Percentiles rank a stretch among this genome's conserved stretches.
These are phyloP conservation scores for Fomitopsis schrenkii DNA, from an alignment of 1,284 basidiomycete genomes.

Conservation along the genomic window DNA sequence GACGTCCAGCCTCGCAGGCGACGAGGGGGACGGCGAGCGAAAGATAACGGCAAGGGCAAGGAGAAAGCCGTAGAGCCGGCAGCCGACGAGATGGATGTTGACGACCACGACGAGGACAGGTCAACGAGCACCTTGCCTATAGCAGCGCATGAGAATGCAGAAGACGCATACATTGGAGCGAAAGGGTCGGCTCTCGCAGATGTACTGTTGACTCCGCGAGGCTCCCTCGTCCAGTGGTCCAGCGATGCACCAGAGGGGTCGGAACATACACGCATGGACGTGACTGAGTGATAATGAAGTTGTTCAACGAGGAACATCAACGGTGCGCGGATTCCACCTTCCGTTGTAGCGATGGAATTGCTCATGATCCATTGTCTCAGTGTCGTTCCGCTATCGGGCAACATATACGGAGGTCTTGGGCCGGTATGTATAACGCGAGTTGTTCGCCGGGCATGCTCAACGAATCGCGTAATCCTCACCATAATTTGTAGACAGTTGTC, in stretches of 20 bases:
- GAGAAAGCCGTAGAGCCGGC: conserved; percentile 7
- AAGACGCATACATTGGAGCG: no score
- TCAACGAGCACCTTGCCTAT: not conserved
- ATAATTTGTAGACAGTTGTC: not conserved
- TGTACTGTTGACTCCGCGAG: not conserved
- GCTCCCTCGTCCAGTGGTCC: not conserved
- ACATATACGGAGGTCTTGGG: not conserved
- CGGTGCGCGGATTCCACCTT: not conserved
- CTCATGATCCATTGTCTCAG: no score
- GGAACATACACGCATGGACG: not conserved
- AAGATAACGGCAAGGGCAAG: conserved; percentile 4
- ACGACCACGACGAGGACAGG: not conserved
- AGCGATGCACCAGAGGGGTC: not conserved
- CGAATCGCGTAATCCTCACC: not conserved
- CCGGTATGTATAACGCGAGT: not conserved
- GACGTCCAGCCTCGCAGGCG: not conserved
- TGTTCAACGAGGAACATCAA: not conserved
- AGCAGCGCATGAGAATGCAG: not conserved
- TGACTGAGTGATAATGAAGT: not conserved
- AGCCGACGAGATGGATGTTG: conserved; percentile 1
- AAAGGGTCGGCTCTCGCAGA: not conserved
- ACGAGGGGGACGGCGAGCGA: not conserved
- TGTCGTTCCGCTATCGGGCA: no score
- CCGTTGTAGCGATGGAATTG: not conserved
- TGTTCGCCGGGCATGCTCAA: not conserved